Evolutionary conservation across 148 eudicot species (phyloP).

Genomic region (Arbutus unedo): DNA sequence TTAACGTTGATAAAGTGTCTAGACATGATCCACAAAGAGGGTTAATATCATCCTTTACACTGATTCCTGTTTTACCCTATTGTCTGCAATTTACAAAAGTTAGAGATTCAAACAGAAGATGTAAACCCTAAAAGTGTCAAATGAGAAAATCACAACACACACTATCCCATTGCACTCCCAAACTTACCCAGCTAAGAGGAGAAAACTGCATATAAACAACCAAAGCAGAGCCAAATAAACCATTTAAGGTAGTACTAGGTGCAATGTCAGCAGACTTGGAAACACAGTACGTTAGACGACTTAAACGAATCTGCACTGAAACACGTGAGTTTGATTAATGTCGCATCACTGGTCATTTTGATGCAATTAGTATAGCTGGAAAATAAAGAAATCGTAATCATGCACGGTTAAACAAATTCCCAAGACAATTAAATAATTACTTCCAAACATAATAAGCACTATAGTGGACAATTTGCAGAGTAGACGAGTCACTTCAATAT

Average conservation of each 20-base stretch:
- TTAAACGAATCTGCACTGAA: not conserved
- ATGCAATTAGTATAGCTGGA: not conserved
- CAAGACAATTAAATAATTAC: not conserved
- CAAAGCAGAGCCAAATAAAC: conserved; percentile 13
- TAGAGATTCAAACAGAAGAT: conserved; percentile 5
- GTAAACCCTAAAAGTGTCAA: conserved; percentile 3
- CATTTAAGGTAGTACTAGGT: not conserved
- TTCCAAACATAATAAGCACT: not conserved
- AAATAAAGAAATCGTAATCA: not conserved
- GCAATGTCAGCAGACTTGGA: not conserved
- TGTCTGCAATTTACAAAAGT: conserved; percentile 14
- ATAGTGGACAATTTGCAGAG: not conserved
- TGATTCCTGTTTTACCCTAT: not conserved
- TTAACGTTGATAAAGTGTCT: not conserved
- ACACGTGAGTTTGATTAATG: not conserved
- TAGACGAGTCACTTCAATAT: not conserved
- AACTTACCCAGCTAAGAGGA: conserved; percentile 4
- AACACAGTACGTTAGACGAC: conserved; percentile 10
- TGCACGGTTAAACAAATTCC: not conserved
- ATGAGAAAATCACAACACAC: not conserved
- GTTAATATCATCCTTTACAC: conserved; percentile 16
- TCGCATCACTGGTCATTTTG: not conserved
- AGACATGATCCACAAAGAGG: not conserved
- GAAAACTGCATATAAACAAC: conserved; percentile 9
- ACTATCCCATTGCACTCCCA: not conserved